Evolutionary conservation across 2,329 filamentous ascomycete species (phyloP).

Genomic region (Botrytis paeoniae): DNA sequence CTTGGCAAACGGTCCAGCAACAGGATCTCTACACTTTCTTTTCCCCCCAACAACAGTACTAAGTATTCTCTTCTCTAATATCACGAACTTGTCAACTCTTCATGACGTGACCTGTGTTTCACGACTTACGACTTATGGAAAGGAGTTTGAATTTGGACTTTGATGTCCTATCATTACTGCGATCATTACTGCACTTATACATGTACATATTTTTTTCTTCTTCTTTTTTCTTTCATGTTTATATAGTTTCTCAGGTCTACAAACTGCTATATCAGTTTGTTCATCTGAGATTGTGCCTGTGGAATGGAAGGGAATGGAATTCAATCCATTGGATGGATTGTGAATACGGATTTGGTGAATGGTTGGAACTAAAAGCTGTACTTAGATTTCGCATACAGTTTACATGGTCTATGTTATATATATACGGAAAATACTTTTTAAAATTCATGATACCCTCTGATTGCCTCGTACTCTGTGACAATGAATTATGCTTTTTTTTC

Average conservation of each 20-base stretch:
- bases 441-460: background rate
- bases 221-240: background rate
- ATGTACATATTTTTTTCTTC: background rate
- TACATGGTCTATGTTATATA: background rate
- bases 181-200: background rate
- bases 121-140: background rate
- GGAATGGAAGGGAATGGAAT: background rate
- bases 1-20: background rate
- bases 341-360: background rate
- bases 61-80: background rate
- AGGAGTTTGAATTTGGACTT: background rate
- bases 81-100: background rate
- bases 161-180: background rate
- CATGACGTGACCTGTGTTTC: background rate
- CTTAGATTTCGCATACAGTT: background rate
- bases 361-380: conserved; percentile 2
- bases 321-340: background rate
- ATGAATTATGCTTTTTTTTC: background rate
- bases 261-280: background rate
- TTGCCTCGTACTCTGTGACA: background rate
- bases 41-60: background rate
- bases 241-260: background rate
- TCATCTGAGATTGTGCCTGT: background rate
- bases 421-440: background rate
- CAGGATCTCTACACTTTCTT: background rate